Base-by-base conservation (phyloP, 192 early-diverging fungal genomes). In the Coemansia sp. region DNA sequence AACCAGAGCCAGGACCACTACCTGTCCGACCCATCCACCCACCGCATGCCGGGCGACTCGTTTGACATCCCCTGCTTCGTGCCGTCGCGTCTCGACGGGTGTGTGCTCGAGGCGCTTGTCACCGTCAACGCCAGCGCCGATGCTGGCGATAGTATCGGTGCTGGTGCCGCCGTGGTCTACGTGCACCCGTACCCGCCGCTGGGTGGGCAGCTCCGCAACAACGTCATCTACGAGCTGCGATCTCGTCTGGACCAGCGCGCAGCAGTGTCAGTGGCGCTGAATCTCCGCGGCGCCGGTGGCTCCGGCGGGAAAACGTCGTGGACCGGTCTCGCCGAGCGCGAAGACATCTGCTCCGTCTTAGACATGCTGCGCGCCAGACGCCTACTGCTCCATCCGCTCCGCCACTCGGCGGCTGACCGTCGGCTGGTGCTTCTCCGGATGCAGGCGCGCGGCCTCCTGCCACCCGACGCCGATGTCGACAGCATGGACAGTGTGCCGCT, bases 291-390 rank as follows among this genome's bases (percentile, higher is more conserved):
- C 55, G 81, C 81, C 19, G 76, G 81, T n/a, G 54, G 70, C 40
- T 83, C 81, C 37, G 72, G 79, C 65, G 81, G 81, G 57, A 72
- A 73, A 49, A 83, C 81, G 39, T 83, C 81, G 42, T 83, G 81
- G 81, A 83, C 81, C 49, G 81, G 81, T 20, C 14, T 48, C 19
- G 42, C 76, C 14, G 81, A 83, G 70, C 76, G 67, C 45, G 81
- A 83, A 50, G 81, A 83, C 53, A 67, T 83, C 59, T 76, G 76
- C 57, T 63, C 81, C 2, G 19, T 83, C 46, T 73, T 83, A 11
- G 76, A 72, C 61, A 73, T 71, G 67, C 60, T 83, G 41, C 17
- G 16, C 38, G 22, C 46, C 22, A 63, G 64, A 39, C 54, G 41
- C n/a, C 72, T 83, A 56, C 38, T 5, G 59, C 73, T 83, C 41